These are phyloP conservation scores for Ganoderma sinense DNA, from an alignment of 1,284 basidiomycete genomes.

Conservation along the genomic window DNA sequence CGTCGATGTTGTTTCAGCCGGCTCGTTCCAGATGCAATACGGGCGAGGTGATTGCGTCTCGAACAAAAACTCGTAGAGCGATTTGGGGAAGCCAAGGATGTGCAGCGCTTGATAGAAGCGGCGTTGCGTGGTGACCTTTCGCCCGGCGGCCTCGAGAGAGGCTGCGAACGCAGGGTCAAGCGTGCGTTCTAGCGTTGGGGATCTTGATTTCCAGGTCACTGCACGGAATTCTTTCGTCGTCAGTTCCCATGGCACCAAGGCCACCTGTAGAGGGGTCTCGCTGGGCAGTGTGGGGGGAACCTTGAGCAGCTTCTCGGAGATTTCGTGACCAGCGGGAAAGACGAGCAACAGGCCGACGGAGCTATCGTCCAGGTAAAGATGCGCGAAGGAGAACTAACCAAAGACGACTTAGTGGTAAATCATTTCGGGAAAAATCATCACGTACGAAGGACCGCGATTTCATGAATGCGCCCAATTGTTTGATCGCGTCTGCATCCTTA, in stretches of 20 bases:
- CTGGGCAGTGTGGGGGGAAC: constrained; percentile 20
- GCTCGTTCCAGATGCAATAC: constrained; percentile 50
- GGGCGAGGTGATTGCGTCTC: constrained; percentile 31
- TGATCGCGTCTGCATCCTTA: constrained; percentile 50
- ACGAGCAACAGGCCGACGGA: constrained; percentile 53
- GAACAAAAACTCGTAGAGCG: constrained; percentile 51
- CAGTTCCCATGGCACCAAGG: constrained; percentile 56
- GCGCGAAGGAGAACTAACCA: constrained; percentile 57
- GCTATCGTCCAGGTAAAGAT: constrained; percentile 52
- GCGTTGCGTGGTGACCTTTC: constrained; percentile 32
- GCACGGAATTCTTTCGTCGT: constrained; percentile 34
- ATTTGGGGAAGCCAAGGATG: constrained; percentile 52
- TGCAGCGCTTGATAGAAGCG: constrained; percentile 51
- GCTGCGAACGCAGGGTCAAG: constrained; percentile 20
- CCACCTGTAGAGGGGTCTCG: constrained; percentile 35
- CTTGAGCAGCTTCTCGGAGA: constrained; percentile 39
- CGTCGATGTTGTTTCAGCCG: constrained; percentile 33
- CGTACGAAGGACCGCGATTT: constrained; percentile 34
- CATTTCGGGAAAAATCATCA: constrained; percentile 14
- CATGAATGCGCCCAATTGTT: constrained; percentile 55
- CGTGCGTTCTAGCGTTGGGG: neutral
- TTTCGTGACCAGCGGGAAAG: constrained; percentile 35
- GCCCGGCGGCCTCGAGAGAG: constrained; percentile 13
- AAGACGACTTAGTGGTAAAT: neutral
- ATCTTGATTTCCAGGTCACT: constrained; percentile 27